Conservation (phyloP, 306 rosid genomes). For the Hippophae gyantsensis region DNA sequence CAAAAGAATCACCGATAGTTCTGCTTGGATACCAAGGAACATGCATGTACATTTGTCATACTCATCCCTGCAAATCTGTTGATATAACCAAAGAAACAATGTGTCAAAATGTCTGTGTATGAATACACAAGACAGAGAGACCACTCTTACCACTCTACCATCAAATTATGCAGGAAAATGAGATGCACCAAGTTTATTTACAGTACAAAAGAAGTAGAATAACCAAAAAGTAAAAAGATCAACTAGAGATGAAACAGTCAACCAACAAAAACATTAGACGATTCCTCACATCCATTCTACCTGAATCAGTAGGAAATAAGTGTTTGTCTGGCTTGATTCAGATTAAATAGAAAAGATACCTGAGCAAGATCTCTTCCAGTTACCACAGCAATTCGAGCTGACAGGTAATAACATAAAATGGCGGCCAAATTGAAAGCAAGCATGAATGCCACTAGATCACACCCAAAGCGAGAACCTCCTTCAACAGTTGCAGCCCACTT, state of each 20-base stretch:
- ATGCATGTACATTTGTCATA: constrained; percentile 68
- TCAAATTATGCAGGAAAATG: constrained; percentile 4
- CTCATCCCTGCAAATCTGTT: constrained; percentile 79
- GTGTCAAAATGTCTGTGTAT: not conserved
- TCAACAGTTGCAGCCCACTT: constrained; percentile 86
- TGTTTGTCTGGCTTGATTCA: no score
- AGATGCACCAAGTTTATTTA: not conserved
- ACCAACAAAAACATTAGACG: not conserved
- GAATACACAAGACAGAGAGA: constrained; percentile 3
- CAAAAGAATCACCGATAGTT: constrained; percentile 66
- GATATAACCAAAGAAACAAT: constrained; percentile 18
- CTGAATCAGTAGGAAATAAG: not conserved
- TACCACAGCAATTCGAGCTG: constrained; percentile 74
- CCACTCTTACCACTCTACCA: not conserved
- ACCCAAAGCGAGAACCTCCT: constrained; percentile 83
- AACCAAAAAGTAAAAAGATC: no score
- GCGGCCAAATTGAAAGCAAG: constrained; percentile 80
- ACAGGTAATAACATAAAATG: constrained; percentile 72
- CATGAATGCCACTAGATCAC: constrained; percentile 52
- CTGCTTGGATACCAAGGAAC: constrained; percentile 78
- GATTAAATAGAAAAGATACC: constrained; percentile 40
- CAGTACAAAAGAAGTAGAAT: not conserved
- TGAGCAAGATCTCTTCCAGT: constrained; percentile 84
- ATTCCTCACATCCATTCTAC: not conserved
- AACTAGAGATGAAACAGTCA: not conserved